Evolutionary conservation across 2,329 filamentous ascomycete species (phyloP).

Genomic region (Cladosporium sp.): DNA sequence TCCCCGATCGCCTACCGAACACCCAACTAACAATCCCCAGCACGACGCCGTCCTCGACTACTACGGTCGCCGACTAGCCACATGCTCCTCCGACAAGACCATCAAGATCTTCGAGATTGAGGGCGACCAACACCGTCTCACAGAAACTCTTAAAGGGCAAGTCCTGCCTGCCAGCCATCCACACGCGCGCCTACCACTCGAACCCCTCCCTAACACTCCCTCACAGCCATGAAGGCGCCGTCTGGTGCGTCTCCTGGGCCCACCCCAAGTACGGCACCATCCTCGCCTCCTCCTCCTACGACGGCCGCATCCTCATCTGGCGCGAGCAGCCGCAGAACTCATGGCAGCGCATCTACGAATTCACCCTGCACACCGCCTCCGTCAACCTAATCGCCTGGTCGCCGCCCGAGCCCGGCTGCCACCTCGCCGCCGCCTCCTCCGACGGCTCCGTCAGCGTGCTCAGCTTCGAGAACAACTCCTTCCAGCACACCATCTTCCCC

Average conservation of each 20-base stretch:
- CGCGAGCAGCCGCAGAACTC: constrained; percentile 67
- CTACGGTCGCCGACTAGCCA: constrained; percentile 93
- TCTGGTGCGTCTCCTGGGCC: constrained; percentile 98
- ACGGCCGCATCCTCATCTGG: constrained; percentile 98
- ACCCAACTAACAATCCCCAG: constrained; percentile 46
- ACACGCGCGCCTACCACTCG: neutral
- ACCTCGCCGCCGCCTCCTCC: constrained; percentile 90
- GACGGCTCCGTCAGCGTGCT: constrained; percentile 92
- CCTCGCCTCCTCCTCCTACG: constrained; percentile 90
- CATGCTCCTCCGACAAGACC: constrained; percentile 95
- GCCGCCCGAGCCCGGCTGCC: constrained; percentile 92
- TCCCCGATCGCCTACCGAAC: constrained; percentile 22
- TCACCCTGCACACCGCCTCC: constrained; percentile 88
- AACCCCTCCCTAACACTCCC: neutral
- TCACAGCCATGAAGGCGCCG: constrained; percentile 81
- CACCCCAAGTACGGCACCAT: constrained; percentile 99
- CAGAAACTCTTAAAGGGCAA: constrained; percentile 93
- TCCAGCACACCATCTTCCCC: constrained; percentile 85
- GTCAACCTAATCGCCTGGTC: constrained; percentile 98
- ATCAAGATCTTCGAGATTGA: constrained; percentile 99
- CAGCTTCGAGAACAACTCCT: constrained; percentile 95
- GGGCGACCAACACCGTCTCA: constrained; percentile 82
- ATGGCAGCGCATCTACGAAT: constrained; percentile 84
- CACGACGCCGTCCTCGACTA: constrained; percentile 99
- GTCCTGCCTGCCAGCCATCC: constrained; percentile 29